Percentiles rank a stretch among this genome's conserved stretches.
Evolutionary conservation across 306 rosid genomes (phyloP).

Genomic region (Astragalus membranaceus): DNA sequence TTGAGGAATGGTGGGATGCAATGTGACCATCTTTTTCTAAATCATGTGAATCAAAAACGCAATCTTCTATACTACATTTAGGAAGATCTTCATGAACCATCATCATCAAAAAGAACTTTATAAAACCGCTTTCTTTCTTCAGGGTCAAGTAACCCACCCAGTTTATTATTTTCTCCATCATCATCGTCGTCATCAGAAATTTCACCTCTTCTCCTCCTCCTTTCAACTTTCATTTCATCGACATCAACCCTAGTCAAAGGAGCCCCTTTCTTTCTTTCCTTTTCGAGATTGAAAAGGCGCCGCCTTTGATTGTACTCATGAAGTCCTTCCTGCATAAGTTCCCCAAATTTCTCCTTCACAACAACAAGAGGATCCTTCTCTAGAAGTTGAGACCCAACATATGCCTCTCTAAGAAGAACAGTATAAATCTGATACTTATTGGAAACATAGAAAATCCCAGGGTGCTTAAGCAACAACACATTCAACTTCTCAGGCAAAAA

Average conservation of each 20-base stretch:
- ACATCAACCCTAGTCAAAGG: slow-evolving; percentile 38
- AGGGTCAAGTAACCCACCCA: slow-evolving; percentile 67
- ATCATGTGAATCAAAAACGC: not conserved
- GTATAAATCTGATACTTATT: slow-evolving; percentile 74
- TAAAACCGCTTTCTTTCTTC: slow-evolving; percentile 91
- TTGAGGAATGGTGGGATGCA: not conserved
- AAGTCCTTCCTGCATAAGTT: slow-evolving; percentile 90
- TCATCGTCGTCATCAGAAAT: slow-evolving; percentile 24
- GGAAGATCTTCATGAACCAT: slow-evolving; percentile 27
- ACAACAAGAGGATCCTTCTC: slow-evolving; percentile 71
- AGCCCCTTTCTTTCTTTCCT: slow-evolving; percentile 51
- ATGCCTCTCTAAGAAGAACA: slow-evolving; percentile 72
- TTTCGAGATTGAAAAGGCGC: slow-evolving; percentile 42
- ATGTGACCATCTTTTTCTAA: not conserved
- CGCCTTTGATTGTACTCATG: slow-evolving; percentile 76
- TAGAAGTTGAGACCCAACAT: slow-evolving; percentile 54
- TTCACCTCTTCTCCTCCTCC: slow-evolving; percentile 26
- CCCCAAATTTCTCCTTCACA: slow-evolving; percentile 79
- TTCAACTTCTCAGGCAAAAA: slow-evolving; percentile 60
- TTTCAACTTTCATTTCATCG: slow-evolving; percentile 26
- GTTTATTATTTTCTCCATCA: slow-evolving; percentile 21
- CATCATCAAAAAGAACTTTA: slow-evolving; percentile 72
- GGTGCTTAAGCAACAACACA: slow-evolving; percentile 66
- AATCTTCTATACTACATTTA: not conserved
- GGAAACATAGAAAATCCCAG: slow-evolving; percentile 72